These are phyloP conservation scores for Suhomyces faveliae DNA, from an alignment of 805 yeast genomes.

Conservation along the genomic window DNA sequence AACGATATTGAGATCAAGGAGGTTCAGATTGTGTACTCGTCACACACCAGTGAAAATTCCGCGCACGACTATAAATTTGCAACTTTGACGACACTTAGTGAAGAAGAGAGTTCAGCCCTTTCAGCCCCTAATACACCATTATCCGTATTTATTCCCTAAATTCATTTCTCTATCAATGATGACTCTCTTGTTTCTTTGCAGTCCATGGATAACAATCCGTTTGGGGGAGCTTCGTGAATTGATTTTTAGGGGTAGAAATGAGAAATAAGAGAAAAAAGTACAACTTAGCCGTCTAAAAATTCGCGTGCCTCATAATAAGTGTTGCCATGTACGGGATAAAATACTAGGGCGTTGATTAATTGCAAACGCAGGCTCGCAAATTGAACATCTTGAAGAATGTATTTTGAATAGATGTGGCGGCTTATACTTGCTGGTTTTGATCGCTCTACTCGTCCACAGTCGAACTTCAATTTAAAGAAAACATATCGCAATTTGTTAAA, in stretches of 20 bases:
- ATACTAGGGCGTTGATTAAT: not conserved
- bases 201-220: not conserved
- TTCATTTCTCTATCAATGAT: not conserved
- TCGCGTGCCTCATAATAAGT: not conserved
- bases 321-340: not conserved
- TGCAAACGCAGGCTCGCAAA: not conserved
- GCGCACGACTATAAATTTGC: not conserved
- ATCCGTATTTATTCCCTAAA: not conserved
- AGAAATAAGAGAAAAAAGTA: not conserved
- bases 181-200: not conserved
- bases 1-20: not conserved
- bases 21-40: not conserved
- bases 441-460: not conserved
- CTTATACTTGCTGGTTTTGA: not conserved
- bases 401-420: not conserved
- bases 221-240: not conserved
- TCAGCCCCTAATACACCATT: not conserved
- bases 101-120: not conserved
- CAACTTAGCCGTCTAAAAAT: not conserved
- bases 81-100: not conserved
- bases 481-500: not conserved
- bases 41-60: not conserved
- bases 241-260: not conserved
- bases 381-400: too few relatives aligned
- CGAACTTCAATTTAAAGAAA: not conserved